A percentile compares a stretch with the other conserved stretches of the same genome.
These are phyloP conservation scores for Aspergillus awamori DNA, from an alignment of 2,329 filamentous ascomycete genomes.

Conservation along the genomic window DNA sequence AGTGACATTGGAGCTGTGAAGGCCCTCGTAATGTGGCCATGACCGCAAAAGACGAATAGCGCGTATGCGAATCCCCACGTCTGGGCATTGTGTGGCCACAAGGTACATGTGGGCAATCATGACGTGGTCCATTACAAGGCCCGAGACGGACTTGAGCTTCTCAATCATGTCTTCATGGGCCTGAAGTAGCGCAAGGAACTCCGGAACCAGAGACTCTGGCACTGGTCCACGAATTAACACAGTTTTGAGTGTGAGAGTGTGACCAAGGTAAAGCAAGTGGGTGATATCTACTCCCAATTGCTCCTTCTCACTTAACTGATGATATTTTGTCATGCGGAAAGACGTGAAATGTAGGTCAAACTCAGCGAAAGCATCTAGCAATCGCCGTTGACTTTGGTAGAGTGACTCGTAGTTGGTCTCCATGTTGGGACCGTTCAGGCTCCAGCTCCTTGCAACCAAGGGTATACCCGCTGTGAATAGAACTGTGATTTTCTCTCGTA, in stretches of 20 bases:
- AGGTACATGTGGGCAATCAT: background rate
- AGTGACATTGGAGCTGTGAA: background rate
- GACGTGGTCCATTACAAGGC: background rate
- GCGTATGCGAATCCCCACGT: background rate
- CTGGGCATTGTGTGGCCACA: background rate
- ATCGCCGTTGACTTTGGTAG: background rate
- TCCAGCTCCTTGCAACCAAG: background rate
- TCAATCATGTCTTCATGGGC: background rate
- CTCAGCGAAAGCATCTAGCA: background rate
- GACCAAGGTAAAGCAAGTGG: conserved; percentile 1
- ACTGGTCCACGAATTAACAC: background rate
- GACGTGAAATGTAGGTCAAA: background rate
- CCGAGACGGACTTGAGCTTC: background rate
- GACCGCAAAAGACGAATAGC: conserved; percentile 2
- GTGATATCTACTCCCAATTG: conserved; percentile 1
- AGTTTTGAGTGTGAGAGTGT: conserved; percentile 7
- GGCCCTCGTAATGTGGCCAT: conserved; percentile 11
- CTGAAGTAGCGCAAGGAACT: background rate
- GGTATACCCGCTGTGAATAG: background rate
- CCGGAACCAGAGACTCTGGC: background rate
- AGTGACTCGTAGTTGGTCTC: background rate
- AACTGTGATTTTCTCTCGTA: background rate
- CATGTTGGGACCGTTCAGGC: background rate
- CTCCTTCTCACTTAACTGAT: background rate
- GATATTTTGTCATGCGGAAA: background rate